Percentiles rank a stretch among this genome's conserved stretches.
phyloP scores from a whole-genome alignment of 305 asterid genomes.

The Fraxinus platypoda region DNA sequence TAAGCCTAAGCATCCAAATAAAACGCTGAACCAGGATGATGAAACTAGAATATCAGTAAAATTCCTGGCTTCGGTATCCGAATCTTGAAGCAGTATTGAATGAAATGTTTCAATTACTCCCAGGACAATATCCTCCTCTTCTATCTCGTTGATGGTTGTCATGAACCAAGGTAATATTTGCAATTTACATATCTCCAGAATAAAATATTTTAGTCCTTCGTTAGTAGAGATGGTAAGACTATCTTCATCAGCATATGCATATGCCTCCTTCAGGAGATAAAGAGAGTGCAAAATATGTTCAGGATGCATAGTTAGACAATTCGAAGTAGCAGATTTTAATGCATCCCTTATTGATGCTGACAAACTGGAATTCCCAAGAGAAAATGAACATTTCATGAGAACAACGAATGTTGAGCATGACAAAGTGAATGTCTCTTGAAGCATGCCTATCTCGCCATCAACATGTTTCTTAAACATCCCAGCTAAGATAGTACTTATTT shows the following conservation, averaged over 20 bases:
- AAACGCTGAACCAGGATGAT: slow-evolving; percentile 81
- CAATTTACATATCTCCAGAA: slow-evolving; percentile 48
- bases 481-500: slow-evolving; percentile 56
- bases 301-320: slow-evolving; percentile 46
- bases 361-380: slow-evolving; percentile 56
- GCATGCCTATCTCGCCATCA: slow-evolving; percentile 67
- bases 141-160: slow-evolving; percentile 48
- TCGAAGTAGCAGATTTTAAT: slow-evolving; percentile 47
- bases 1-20: slow-evolving; percentile 85
- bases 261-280: slow-evolving; percentile 86
- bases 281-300: slow-evolving; percentile 72
- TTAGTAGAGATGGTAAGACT: slow-evolving; percentile 30
- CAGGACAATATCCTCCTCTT: slow-evolving; percentile 66
- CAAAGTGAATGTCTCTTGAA: slow-evolving; percentile 73
- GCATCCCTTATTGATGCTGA: slow-evolving; percentile 56
- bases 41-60: slow-evolving; percentile 59
- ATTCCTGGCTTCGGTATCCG: slow-evolving; percentile 44
- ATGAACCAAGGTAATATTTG: slow-evolving; percentile 80
- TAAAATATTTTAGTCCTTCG: slow-evolving; percentile 42
- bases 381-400: slow-evolving; percentile 70
- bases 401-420: slow-evolving; percentile 71
- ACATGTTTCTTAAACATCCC: slow-evolving; percentile 66
- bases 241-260: slow-evolving; percentile 48
- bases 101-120: slow-evolving; percentile 78
- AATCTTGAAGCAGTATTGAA: slow-evolving; percentile 58